phyloP scores from a whole-genome alignment of 495 filamentous ascomycete species.

The Margaritispora aquatica region DNA sequence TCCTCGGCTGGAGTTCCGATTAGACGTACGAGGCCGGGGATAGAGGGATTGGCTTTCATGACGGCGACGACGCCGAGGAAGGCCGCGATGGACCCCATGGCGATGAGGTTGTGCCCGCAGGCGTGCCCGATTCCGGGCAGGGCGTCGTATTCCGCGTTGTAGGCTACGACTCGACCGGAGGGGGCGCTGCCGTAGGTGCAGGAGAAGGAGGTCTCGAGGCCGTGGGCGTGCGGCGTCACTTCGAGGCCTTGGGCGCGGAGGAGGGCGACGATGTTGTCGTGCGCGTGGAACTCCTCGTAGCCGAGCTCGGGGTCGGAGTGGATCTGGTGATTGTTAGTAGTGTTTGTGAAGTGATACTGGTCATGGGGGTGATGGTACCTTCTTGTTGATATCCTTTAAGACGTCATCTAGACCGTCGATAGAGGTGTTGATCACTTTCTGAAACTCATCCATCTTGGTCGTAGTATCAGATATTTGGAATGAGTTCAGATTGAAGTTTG shows the following conservation, averaged over 20 bases:
- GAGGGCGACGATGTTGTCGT: slow-evolving; percentile 50
- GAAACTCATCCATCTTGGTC: not conserved
- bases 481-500: not conserved
- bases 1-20: slow-evolving; percentile 73
- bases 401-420: slow-evolving; percentile 26
- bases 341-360: not conserved
- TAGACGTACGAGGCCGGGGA: slow-evolving; percentile 51
- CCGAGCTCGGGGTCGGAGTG: slow-evolving; percentile 56
- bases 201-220: slow-evolving; percentile 49
- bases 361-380: slow-evolving; percentile 33
- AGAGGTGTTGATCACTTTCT: slow-evolving; percentile 18
- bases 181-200: slow-evolving; percentile 45
- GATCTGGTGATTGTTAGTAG: slow-evolving; percentile 37
- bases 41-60: slow-evolving; percentile 35
- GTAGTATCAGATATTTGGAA: not conserved
- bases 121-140: slow-evolving; percentile 50
- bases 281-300: slow-evolving; percentile 51
- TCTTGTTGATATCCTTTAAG: slow-evolving; percentile 39
- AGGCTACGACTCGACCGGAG: slow-evolving; percentile 43
- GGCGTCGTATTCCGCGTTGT: slow-evolving; percentile 49
- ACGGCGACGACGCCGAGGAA: slow-evolving; percentile 49
- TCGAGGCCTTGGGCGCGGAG: slow-evolving; percentile 44
- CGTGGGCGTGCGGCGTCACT: slow-evolving; percentile 48
- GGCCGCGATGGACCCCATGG: slow-evolving; percentile 52
- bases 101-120: slow-evolving; percentile 67